These are phyloP conservation scores for Crithidia acanthocephali DNA, from an alignment of 208 protist genomes.

Conservation along the genomic window DNA sequence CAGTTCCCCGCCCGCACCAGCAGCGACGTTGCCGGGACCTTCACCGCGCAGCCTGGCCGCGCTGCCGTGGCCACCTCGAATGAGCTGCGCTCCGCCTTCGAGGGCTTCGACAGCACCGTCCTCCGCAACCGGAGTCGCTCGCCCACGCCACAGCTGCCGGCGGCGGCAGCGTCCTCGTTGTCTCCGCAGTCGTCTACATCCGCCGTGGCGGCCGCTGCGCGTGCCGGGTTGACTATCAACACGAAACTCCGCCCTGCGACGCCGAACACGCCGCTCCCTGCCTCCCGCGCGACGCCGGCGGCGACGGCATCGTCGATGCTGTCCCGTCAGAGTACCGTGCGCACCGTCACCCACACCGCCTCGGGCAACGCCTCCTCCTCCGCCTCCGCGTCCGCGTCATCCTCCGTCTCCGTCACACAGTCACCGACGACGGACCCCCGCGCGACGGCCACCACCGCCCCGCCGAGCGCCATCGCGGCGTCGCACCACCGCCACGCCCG, in stretches of 20 bases:
- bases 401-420: not conserved
- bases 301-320: not conserved
- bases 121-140: not conserved
- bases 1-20: not conserved
- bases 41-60: not conserved
- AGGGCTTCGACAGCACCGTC: conserved; percentile 22
- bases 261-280: not conserved
- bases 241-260: not conserved
- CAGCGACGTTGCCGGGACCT: not conserved
- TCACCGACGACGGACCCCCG: not conserved
- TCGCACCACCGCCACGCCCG: conserved; percentile 15
- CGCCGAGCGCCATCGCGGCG: not conserved
- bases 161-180: no score
- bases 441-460: not conserved
- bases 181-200: not conserved
- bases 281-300: no score
- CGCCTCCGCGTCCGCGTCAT: no score
- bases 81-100: conserved; percentile 22
- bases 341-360: not conserved
- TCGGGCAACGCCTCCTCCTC: not conserved
- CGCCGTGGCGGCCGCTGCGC: not conserved
- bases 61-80: not conserved
- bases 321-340: conserved; percentile 3
- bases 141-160: not conserved
- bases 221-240: not conserved